phyloP scores from a whole-genome alignment of 768 basidiomycete species.

The Psilocybe subaeruginosa region DNA sequence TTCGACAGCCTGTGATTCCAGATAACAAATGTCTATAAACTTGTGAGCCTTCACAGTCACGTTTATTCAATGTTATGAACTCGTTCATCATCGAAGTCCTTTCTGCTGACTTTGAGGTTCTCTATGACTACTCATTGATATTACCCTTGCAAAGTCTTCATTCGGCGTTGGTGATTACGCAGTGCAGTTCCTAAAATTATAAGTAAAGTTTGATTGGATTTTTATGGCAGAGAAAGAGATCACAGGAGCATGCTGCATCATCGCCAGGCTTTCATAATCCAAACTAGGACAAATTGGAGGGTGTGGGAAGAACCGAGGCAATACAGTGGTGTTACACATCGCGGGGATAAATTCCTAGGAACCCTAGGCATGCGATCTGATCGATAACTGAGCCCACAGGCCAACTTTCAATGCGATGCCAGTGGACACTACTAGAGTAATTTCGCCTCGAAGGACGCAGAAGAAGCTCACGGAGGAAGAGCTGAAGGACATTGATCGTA shows the following conservation, averaged over 20 bases:
- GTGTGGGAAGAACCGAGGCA: constrained; percentile 2
- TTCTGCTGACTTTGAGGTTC: too few species aligned
- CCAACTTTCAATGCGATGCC: constrained; percentile 36
- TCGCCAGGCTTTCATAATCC: not conserved
- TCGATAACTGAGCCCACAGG: constrained; percentile 9
- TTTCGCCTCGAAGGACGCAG: constrained; percentile 40
- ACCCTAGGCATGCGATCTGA: constrained; percentile 11
- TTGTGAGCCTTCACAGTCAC: too few species aligned
- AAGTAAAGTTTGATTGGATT: too few species aligned
- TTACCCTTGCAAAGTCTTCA: too few species aligned
- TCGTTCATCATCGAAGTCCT: too few species aligned
- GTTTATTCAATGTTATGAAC: too few species aligned
- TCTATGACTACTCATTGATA: too few species aligned
- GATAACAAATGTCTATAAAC: not conserved
- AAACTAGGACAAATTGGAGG: not conserved
- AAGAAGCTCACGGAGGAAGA: constrained; percentile 53
- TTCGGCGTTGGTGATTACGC: too few species aligned
- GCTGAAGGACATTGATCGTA: constrained; percentile 53
- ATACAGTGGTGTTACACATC: constrained; percentile 1
- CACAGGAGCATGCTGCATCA: not conserved
- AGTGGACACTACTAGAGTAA: constrained; percentile 41
- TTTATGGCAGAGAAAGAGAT: not conserved
- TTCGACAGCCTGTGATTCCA: not conserved
- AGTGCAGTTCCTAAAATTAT: too few species aligned
- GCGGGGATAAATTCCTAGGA: constrained; percentile 1